Conservation (phyloP, 139 green algal genomes). For the Chlamydomonas incerta region DNA sequence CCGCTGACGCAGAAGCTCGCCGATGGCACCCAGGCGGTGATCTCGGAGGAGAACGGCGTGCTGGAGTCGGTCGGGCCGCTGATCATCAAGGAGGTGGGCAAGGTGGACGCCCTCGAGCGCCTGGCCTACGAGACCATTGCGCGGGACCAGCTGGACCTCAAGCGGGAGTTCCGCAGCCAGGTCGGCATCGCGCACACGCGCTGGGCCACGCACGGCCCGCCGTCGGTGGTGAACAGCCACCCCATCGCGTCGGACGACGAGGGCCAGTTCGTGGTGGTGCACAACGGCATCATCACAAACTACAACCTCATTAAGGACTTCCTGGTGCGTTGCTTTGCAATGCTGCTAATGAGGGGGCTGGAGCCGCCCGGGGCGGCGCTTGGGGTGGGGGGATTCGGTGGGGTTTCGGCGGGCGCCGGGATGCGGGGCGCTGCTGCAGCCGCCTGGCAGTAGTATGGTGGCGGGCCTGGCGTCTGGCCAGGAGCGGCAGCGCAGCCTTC, state of each 20-base stretch:
- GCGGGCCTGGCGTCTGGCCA: too few species aligned
- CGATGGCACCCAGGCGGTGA: conserved; percentile 11
- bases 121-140: conserved; percentile 55
- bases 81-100: conserved; percentile 80
- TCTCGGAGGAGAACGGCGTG: conserved; percentile 52
- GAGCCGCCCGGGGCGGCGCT: not conserved
- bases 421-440: too few species aligned
- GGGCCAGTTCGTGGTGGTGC: conserved; percentile 96
- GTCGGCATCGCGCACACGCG: conserved; percentile 96
- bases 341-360: not conserved
- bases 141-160: conserved; percentile 58
- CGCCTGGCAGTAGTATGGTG: too few species aligned
- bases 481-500: too few species aligned
- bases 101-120: conserved; percentile 89
- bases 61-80: conserved; percentile 36
- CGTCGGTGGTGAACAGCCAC: conserved; percentile 90
- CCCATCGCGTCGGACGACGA: conserved; percentile 80
- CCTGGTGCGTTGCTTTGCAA: conserved; percentile 64
- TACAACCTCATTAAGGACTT: conserved; percentile 92
- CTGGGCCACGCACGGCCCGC: conserved; percentile 96
- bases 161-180: conserved; percentile 68
- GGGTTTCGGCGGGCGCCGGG: not conserved
- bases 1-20: not conserved
- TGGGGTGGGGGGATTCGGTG: not conserved
- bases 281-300: conserved; percentile 99